These are phyloP conservation scores for Lepidium sativum DNA, from an alignment of 345 rosid genomes.

Conservation along the genomic window DNA sequence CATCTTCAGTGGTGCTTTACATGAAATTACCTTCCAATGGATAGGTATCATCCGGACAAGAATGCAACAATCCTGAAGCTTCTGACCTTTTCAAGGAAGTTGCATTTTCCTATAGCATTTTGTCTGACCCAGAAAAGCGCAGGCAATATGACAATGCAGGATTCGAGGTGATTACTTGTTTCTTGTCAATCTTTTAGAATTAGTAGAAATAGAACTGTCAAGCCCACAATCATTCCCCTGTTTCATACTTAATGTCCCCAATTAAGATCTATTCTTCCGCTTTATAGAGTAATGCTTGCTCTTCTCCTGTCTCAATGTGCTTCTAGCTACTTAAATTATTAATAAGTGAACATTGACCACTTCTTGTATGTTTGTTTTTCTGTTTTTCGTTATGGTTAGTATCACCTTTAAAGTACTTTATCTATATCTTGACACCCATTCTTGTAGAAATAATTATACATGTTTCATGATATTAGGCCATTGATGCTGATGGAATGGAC, in stretches of 20 bases:
- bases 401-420: background rate
- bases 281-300: background rate
- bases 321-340: background rate
- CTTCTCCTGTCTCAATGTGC: background rate
- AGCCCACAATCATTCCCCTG: background rate
- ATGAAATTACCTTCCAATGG: background rate
- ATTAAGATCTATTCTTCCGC: background rate
- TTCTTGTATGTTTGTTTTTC: background rate
- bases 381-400: background rate
- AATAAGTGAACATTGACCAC: background rate
- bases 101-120: slow-evolving; percentile 89
- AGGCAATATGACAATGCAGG: slow-evolving; percentile 92
- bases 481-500: slow-evolving; percentile 77
- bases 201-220: background rate
- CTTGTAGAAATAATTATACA: background rate
- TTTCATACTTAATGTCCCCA: background rate
- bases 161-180: slow-evolving; percentile 57
- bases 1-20: background rate
- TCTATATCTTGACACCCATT: background rate
- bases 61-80: slow-evolving; percentile 92
- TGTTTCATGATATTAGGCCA: slow-evolving; percentile 42
- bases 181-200: background rate
- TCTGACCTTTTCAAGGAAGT: slow-evolving; percentile 92
- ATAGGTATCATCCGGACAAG: slow-evolving; percentile 97
- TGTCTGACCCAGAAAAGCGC: slow-evolving; percentile 95